Evolutionary conservation across 2,329 filamentous ascomycete species (phyloP), one percentile per base, ranked within the genome.

Genomic region (Neophaeococcomyces aloes): DNA sequence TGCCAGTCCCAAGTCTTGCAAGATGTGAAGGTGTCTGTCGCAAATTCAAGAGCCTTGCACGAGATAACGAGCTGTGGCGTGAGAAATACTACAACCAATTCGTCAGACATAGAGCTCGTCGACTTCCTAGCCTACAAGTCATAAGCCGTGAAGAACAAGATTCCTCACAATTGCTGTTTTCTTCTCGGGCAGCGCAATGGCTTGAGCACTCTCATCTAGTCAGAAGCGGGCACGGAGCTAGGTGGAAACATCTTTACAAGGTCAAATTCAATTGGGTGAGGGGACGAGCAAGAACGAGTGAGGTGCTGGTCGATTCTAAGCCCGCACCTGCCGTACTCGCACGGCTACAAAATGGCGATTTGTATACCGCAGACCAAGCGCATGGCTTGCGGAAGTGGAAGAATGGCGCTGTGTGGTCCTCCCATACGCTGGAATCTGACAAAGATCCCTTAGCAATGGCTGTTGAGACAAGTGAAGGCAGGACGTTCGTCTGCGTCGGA

Each of bases 31-130:
- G 78, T 43, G 71, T 88, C n/a, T 95, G 86, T 2, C 77, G 67
- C 42, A 85, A 83, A 47, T 83, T 94, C 57, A 71, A 79, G 53
- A 71, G 70, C 30, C 72, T 96, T 14, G 75, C 85, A 6, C 72
- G 75, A 43, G 91, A 96, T 61, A 82, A 83, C 1, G 86, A 95
- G 59, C 68, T 96, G 45, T 98, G 91, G 91, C 91, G 89, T 61
- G 74, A 75, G 11, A 76, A 86, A 38, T 98, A 94, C 65, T 94
- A 93, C 64, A 73, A 78, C 19, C 80, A 83, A 49, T 96, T 94
- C 63, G 85, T 95, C 23, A 74, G 84, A 29, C 87, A 86, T 30
- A 78, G 87, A 57, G 83, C 83, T 29, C 74, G 83, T 53, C 78
- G 83, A 46, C 79, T 89, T 44, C 83, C 84, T 0, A 81, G 82